Evolutionary conservation across 495 filamentous ascomycete species (phyloP).

Genomic region (Astrothelium subdiscretum): DNA sequence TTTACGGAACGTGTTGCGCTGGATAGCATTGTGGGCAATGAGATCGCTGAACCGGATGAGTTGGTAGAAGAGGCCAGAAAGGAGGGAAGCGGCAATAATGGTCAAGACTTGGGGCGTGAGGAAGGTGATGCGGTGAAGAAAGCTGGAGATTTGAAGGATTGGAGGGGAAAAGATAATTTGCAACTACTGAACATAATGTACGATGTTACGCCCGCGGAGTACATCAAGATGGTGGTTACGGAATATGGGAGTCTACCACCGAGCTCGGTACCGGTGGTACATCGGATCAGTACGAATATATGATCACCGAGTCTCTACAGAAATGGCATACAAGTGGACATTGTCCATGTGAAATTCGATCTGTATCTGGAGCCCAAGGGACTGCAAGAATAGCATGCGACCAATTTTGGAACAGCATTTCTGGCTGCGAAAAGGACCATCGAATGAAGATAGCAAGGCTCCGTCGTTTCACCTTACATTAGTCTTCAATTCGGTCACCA

Average conservation of each 20-base stretch:
- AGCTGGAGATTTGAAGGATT: slow-evolving; percentile 34
- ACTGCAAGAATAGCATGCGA: too few relatives aligned
- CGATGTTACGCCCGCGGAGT: slow-evolving; percentile 86
- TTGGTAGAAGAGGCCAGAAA: slow-evolving; percentile 33
- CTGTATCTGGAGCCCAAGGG: too few relatives aligned
- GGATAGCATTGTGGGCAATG: slow-evolving; percentile 86
- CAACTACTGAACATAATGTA: slow-evolving; percentile 79
- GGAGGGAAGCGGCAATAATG: slow-evolving; percentile 26
- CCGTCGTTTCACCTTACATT: too few relatives aligned
- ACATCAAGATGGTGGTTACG: slow-evolving; percentile 78
- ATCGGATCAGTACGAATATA: slow-evolving; percentile 35
- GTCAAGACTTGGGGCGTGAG: slow-evolving; percentile 19
- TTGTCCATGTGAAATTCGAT: background rate
- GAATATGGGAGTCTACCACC: slow-evolving; percentile 84
- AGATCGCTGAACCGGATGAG: slow-evolving; percentile 64
- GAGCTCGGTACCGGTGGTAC: slow-evolving; percentile 59
- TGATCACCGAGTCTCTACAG: background rate
- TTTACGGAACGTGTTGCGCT: slow-evolving; percentile 84
- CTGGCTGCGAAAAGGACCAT: too few relatives aligned
- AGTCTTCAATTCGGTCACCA: too few relatives aligned
- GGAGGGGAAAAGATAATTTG: slow-evolving; percentile 50
- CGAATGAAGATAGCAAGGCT: too few relatives aligned
- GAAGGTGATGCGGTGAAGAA: slow-evolving; percentile 8
- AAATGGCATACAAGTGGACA: background rate
- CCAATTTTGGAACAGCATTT: too few relatives aligned